These are phyloP conservation scores for Cutaneotrichosporon mucoides DNA, from an alignment of 1,284 basidiomycete genomes.

Conservation along the genomic window DNA sequence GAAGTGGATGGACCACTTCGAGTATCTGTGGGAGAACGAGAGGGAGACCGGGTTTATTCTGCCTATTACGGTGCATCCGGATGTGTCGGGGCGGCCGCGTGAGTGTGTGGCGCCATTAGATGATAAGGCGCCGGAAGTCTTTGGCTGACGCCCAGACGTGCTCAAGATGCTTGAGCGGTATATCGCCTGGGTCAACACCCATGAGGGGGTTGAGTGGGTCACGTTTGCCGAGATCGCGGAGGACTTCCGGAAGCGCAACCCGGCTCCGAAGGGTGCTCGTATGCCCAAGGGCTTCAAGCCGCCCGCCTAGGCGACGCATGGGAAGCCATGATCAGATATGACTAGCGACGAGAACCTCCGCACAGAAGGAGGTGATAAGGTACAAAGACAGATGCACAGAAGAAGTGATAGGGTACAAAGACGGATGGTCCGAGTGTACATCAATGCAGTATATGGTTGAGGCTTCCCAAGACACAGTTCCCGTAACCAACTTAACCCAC, in stretches of 20 bases:
- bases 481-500: too few species aligned
- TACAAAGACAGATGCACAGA: too few species aligned
- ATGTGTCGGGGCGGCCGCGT: conserved; percentile 57
- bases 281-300: conserved; percentile 28
- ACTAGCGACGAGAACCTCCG: too few species aligned
- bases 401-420: too few species aligned
- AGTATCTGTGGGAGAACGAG: conserved; percentile 57
- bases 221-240: conserved; percentile 54
- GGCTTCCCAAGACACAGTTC: too few species aligned
- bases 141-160: conserved; percentile 50
- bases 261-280: conserved; percentile 27
- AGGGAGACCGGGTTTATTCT: conserved; percentile 56
- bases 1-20: conserved; percentile 71
- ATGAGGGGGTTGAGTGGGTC: conserved; percentile 68
- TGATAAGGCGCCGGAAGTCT: too few species aligned
- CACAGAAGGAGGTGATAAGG: too few species aligned
- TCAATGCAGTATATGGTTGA: background rate
- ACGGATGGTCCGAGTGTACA: background rate
- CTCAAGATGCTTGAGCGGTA: conserved; percentile 73
- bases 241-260: conserved; percentile 29
- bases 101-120: too few species aligned
- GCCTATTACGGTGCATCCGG: conserved; percentile 30
- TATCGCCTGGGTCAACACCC: conserved; percentile 71
- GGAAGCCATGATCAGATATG: background rate
- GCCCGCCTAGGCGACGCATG: background rate